Conservation (phyloP, 805 yeast genomes). For the Wickerhamomyces rabaulensis region DNA sequence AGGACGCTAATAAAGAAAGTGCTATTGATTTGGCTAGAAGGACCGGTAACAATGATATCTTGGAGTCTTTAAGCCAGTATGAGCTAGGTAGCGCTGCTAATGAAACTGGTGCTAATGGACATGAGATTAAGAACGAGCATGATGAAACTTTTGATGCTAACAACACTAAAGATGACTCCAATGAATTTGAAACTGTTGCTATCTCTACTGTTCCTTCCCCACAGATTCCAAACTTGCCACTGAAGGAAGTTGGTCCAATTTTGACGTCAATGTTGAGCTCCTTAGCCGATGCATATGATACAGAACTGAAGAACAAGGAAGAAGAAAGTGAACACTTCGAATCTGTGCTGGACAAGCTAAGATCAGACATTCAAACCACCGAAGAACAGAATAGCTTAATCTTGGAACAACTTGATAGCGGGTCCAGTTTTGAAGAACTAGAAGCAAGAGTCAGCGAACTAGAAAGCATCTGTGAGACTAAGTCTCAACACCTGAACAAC, state of each 20-base stretch:
- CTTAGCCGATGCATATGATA: slow-evolving; percentile 48
- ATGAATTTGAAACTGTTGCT: slow-evolving; percentile 3
- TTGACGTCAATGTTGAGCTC: slow-evolving; percentile 34
- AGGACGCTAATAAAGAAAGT: slow-evolving; percentile 80
- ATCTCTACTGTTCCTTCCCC: background rate
- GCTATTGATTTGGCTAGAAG: slow-evolving; percentile 75
- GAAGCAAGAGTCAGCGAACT: slow-evolving; percentile 9
- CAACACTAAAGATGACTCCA: slow-evolving; percentile 1
- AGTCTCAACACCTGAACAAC: slow-evolving; percentile 32
- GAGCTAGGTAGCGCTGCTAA: background rate
- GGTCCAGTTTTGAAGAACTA: slow-evolving; percentile 15
- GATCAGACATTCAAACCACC: slow-evolving; percentile 33
- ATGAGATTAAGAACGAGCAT: background rate
- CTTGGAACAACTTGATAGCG: slow-evolving; percentile 17
- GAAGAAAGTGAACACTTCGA: slow-evolving; percentile 47
- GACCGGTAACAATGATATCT: slow-evolving; percentile 42
- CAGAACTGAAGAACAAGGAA: slow-evolving; percentile 48
- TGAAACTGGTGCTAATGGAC: background rate
- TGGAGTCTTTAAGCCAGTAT: slow-evolving; percentile 35
- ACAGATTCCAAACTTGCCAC: slow-evolving; percentile 17
- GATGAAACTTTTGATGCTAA: slow-evolving; percentile 5
- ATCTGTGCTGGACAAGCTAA: slow-evolving; percentile 34
- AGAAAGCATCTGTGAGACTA: slow-evolving; percentile 20
- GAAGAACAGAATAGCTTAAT: slow-evolving; percentile 28
- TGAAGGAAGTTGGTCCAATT: slow-evolving; percentile 24